Evolutionary conservation across 495 filamentous ascomycete genomes (phyloP), one percentile per base, ranked within the genome.

Genomic region (Apiosordaria backusii): DNA sequence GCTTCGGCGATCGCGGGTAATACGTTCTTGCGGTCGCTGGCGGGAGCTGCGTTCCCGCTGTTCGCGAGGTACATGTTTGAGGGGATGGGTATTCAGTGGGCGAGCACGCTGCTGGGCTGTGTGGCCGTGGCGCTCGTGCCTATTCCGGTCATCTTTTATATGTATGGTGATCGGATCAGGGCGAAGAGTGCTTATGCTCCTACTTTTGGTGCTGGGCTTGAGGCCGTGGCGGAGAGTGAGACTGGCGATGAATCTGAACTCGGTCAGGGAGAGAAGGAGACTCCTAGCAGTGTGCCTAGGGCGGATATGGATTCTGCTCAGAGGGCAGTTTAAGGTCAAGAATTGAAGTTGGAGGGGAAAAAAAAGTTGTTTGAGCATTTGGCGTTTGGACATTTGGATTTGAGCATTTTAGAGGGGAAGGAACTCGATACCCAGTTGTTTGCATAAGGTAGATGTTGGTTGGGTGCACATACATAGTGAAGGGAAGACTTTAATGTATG

Each of bases 1-100:
- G 92, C 92, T 45, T 94, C 91, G 5, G 90, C 92, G 25, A 92
- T 96, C 57, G 92, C 93, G 7, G 92, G 88, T 23, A 96, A 97
- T 75, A 95, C 93, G 0, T 92, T 97, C 75, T 80, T 95, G 9
- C 90, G 93, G 2, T 93, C 89, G 4, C 77, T 91, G 0, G 86
- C 86, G 55, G 92, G 89, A 23, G 89, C 90, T 7, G 87, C 83
- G 0, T 96, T 96, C 77, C 93, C 93, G 13, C 82, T 97, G 3
- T 97, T 97, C 74, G 83, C 87, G 0, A 85, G 79, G 13, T 89
- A 94, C 68, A 92, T 96, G 90, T 94, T 92, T 75, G 76, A 87
- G 3, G 85, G 82, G 45, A 83, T 96, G 75, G 88, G 89, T 50
- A 88, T 96, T 57, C 78, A 94, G 65, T 94, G 88, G 86, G 89